Evolutionary conservation across 1,284 basidiomycete genomes (phyloP).

Genomic region (Volvariella volvacea): DNA sequence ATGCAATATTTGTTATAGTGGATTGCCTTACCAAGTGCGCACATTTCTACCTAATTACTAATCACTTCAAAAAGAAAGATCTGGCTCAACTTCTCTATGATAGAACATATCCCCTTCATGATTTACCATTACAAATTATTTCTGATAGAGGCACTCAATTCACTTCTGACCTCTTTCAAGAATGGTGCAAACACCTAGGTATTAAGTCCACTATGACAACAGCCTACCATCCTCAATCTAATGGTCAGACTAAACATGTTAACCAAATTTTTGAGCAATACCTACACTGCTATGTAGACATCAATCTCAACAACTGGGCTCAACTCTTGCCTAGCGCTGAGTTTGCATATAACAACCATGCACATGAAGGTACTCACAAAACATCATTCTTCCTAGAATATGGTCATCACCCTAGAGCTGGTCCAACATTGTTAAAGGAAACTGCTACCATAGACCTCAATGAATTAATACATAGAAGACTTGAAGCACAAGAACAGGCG

Average conservation of each 20-base stretch:
- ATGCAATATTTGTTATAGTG: slow-evolving; percentile 29
- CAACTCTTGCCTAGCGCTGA: slow-evolving; percentile 21
- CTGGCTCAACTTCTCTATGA: background rate
- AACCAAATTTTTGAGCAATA: slow-evolving; percentile 32
- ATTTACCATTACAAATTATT: background rate
- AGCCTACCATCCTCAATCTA: slow-evolving; percentile 2
- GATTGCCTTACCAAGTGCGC: slow-evolving; percentile 26
- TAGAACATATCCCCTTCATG: background rate
- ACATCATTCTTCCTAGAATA: slow-evolving; percentile 14
- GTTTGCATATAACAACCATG: slow-evolving; percentile 24
- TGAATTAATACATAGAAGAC: background rate
- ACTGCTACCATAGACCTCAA: background rate
- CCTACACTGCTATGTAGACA: slow-evolving; percentile 17
- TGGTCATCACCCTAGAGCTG: slow-evolving; percentile 2
- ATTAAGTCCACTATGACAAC: background rate
- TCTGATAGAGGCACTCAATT: slow-evolving; percentile 2
- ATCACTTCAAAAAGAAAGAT: background rate
- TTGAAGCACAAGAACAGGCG: background rate
- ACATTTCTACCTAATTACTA: slow-evolving; percentile 20
- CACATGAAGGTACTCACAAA: slow-evolving; percentile 16
- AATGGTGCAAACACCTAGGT: background rate
- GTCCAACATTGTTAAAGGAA: background rate
- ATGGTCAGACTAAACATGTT: slow-evolving; percentile 22
- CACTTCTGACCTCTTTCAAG: background rate
- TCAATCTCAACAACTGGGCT: slow-evolving; percentile 31